Evolutionary conservation across 1,139 yeast species (phyloP), one percentile per base, ranked within the genome.

Genomic region (Candida glucosophila): DNA sequence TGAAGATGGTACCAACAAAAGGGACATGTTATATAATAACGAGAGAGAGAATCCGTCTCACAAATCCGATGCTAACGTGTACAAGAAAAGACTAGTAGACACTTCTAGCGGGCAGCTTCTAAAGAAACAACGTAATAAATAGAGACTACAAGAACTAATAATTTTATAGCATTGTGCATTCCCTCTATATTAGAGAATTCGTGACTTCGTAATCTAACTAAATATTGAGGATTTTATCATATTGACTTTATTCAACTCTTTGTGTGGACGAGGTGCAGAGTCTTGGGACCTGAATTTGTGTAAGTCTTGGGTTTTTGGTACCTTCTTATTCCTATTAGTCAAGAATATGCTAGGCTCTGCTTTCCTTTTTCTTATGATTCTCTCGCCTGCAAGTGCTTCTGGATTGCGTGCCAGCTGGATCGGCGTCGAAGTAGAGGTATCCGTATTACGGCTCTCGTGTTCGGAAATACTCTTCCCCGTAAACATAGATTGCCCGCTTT

Each of bases 201-300:
- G n/a, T 14, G 18, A 15, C 24, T 11, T 15, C 17, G 17, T 22
- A 13, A 20, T 14, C 19, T 35, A 47, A 26, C 46, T 46, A 32
- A 57, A 58, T 23, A 57, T 49, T 20, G 63, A 55, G 7, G 64
- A 58, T 28, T 41, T 45, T 11, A 50, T 40, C 20, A 28, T 7
- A 20, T 20, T 22, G 32, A 35, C 21, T 22, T 35, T 18, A 22
- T 29, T 17, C 10, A 22, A 13, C 3, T n/a, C n/a, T 16, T 8
- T 16, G 8, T 16, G 9, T 8, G 9, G 9, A 7, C 7, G 13
- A 7, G 7, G 7, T 11, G 12, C 21, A 19, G 8, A 7, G 7
- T 19, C 13, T 19, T 19, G 9, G 7, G 12, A 7, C 9, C 12
- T 19, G 12, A 19, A 8, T 7, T 19, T 8, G n/a, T n/a, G 7